Evolutionary conservation across 768 basidiomycete genomes (phyloP).

Genomic region (Pleurotus tuoliensis): DNA sequence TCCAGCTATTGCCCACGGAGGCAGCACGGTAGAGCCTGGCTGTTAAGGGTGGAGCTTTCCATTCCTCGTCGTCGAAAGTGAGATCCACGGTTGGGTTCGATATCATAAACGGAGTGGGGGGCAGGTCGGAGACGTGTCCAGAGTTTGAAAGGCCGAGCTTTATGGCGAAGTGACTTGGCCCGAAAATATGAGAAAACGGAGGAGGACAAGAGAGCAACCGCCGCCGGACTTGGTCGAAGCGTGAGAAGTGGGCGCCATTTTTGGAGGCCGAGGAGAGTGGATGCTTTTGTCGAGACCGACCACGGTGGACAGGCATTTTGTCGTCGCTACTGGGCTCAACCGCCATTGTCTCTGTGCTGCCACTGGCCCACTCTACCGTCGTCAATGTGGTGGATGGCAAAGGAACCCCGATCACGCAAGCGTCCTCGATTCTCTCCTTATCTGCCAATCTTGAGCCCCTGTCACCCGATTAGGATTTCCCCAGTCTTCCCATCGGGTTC

Average conservation of each 20-base stretch:
- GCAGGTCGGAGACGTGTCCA: background rate
- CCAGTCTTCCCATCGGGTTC: too few relatives aligned
- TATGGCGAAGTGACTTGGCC: background rate
- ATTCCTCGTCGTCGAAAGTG: constrained; percentile 68
- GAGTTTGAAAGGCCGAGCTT: background rate
- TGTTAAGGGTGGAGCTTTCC: constrained; percentile 49
- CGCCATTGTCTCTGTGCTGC: background rate
- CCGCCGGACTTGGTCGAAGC: constrained; percentile 7
- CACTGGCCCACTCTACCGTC: background rate
- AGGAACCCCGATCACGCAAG: background rate
- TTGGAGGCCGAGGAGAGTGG: background rate
- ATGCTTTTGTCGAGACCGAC: constrained; percentile 1
- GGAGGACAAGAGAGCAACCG: constrained; percentile 9
- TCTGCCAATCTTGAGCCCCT: constrained; percentile 3
- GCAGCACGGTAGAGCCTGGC: constrained; percentile 55
- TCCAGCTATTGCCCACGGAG: constrained; percentile 77
- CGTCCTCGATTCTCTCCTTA: background rate
- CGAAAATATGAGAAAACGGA: constrained; percentile 5
- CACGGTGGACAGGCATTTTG: background rate
- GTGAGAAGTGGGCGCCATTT: constrained; percentile 6
- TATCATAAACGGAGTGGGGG: constrained; percentile 43
- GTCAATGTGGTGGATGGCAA: background rate
- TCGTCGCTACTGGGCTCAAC: background rate
- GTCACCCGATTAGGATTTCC: background rate
- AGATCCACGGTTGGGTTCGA: constrained; percentile 57